phyloP scores from a whole-genome alignment of 345 rosid species.

The Eucalyptus leucophloia region DNA sequence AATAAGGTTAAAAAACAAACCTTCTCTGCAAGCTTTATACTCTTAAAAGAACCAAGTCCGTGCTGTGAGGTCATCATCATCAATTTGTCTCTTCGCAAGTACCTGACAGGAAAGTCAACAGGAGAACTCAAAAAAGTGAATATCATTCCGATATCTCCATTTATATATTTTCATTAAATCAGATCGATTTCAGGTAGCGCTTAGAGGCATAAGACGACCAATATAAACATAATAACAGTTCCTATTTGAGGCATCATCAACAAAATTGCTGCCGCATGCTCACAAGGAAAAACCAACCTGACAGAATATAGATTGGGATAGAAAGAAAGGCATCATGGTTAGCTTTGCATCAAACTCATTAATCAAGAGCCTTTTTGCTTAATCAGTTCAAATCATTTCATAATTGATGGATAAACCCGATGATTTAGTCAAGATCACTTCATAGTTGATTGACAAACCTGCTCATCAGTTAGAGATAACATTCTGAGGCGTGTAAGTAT shows the following conservation, averaged over 20 bases:
- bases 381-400: background rate
- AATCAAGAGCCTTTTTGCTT: background rate
- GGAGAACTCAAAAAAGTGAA: background rate
- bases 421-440: too few species aligned
- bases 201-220: background rate
- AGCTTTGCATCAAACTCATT: background rate
- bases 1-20: background rate
- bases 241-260: background rate
- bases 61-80: constrained; percentile 49
- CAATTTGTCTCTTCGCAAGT: constrained; percentile 59
- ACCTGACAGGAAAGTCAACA: constrained; percentile 14
- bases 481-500: background rate
- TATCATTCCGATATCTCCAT: background rate
- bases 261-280: background rate
- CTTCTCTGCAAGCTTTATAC: constrained; percentile 56
- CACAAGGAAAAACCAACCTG: background rate
- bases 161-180: background rate
- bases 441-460: background rate
- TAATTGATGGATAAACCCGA: too few species aligned
- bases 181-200: background rate
- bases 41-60: constrained; percentile 55
- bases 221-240: background rate
- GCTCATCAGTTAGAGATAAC: background rate
- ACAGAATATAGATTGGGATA: background rate
- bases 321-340: background rate